Evolutionary conservation across 192 early-diverging fungal species (phyloP), one percentile per base, ranked within the genome.

Genomic region (Gryganskiella cystojenkinii): DNA sequence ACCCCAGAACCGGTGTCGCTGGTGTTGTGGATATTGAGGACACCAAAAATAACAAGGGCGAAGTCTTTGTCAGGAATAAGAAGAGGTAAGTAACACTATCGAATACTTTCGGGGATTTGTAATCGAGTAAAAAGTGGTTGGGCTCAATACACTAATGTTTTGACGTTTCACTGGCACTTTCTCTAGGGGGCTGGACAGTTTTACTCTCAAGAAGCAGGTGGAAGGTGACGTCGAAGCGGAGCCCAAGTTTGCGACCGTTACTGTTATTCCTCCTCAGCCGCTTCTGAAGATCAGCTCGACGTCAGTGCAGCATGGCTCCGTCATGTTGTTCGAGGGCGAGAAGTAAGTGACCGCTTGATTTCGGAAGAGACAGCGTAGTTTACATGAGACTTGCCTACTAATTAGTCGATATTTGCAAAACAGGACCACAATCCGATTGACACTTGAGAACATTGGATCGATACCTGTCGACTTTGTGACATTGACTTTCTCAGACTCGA

Each of bases 301-400:
- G 22, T 91, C 80, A 27, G 74, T 80, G n/a, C 73, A 80, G 67
- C 87, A 91, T 61, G 84, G 87, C 47, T 91, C 93, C 8, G 66
- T 93, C 17, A 95, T 94, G 91, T 61, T 95, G 11, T 95, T 91
- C 64, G 93, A 95, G 58, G 94, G 94, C 33, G 94, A 95, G 80
- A 79, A 80, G 92, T 94, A 80, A 30, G 78, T 7, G 3, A 6
- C 20, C 8, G 22, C 17, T 42, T 54, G 25, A 19, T 19, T 8
- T 58, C 31, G 10, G 37, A 30, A 2, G n/a, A 10, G 19, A 45
- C 3, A 45, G 44, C 14, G 44, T 11, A 19, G 44, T 45, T 1
- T 45, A 45, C 14, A 19, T 3, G 44, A 45, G 11, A 45, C 37
- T 40, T 40, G 37, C 5, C 37, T 52, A n/a, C 5, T 5, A 55